Conservation (phyloP, 1,284 basidiomycete genomes). For the Agroathelia rolfsii region DNA sequence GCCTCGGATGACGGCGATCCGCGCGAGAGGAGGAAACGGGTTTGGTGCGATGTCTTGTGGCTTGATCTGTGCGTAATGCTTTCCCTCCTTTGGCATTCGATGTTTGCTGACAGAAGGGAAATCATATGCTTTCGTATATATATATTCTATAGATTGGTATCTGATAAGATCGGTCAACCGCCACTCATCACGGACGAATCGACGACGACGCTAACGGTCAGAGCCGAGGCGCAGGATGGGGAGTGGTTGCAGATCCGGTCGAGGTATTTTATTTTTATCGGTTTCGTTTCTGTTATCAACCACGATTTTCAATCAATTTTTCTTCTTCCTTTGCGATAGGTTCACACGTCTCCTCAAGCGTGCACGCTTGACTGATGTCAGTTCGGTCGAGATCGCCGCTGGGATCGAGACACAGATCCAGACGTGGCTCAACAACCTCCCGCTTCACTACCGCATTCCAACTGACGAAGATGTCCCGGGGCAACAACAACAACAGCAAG, state of each 20-base stretch:
- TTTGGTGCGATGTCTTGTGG: slow-evolving; percentile 70
- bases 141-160: slow-evolving; percentile 41
- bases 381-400: slow-evolving; percentile 49
- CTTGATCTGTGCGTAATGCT: slow-evolving; percentile 53
- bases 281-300: slow-evolving; percentile 3
- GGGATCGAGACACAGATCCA: slow-evolving; percentile 45
- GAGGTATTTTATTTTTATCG: slow-evolving; percentile 21
- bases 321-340: slow-evolving; percentile 6
- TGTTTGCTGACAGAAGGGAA: slow-evolving; percentile 9
- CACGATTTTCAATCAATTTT: slow-evolving; percentile 12
- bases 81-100: slow-evolving; percentile 6
- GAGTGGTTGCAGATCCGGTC: slow-evolving; percentile 22
- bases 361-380: slow-evolving; percentile 8
- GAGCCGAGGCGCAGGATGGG: slow-evolving; percentile 27
- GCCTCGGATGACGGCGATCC: no score
- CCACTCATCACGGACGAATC: slow-evolving; percentile 43
- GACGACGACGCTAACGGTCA: slow-evolving; percentile 39
- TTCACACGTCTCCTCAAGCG: slow-evolving; percentile 8
- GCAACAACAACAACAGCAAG: no score
- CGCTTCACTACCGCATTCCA: slow-evolving; percentile 29
- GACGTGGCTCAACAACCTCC: slow-evolving; percentile 42
- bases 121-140: slow-evolving; percentile 9
- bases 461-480: slow-evolving; percentile 20
- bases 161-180: slow-evolving; percentile 51
- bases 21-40: slow-evolving; percentile 45